Evolutionary conservation across 352 stramenopile species (phyloP).

Genomic region (Stramenopiles sp.): DNA sequence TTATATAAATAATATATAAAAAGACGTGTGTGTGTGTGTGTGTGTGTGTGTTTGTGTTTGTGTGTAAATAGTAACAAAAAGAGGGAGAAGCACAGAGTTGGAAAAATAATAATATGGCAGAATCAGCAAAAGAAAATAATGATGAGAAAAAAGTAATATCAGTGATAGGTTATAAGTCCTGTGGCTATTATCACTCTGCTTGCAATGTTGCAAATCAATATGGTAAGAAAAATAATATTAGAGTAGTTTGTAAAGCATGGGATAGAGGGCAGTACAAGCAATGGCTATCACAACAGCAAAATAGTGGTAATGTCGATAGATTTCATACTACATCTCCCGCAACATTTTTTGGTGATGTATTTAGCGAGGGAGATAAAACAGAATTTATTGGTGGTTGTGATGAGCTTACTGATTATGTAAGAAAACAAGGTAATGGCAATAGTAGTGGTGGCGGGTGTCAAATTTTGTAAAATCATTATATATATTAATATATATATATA

Average conservation of each 20-base stretch:
- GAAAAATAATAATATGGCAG: no score
- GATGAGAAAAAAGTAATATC: neutral
- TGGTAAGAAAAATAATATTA: neutral
- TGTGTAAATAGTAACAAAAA: no score
- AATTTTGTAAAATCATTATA: neutral
- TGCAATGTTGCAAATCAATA: neutral
- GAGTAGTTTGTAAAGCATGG: neutral
- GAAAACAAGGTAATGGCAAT: neutral
- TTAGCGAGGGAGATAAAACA: neutral
- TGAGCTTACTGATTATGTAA: neutral
- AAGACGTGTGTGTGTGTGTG: no score
- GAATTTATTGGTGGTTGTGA: neutral
- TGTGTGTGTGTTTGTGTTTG: no score
- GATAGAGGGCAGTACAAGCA: neutral
- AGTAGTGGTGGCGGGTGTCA: neutral
- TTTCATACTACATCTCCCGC: neutral
- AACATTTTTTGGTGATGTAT: neutral
- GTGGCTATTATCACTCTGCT: neutral
- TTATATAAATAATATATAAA: no score
- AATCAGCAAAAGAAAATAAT: no score
- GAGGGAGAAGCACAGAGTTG: no score
- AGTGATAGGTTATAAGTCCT: neutral
- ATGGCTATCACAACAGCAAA: neutral
- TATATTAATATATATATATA: neutral
- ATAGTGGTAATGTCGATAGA: neutral